Base-by-base conservation (phyloP, 2,329 filamentous ascomycete genomes). In the Ascocoryne sarcoides region DNA sequence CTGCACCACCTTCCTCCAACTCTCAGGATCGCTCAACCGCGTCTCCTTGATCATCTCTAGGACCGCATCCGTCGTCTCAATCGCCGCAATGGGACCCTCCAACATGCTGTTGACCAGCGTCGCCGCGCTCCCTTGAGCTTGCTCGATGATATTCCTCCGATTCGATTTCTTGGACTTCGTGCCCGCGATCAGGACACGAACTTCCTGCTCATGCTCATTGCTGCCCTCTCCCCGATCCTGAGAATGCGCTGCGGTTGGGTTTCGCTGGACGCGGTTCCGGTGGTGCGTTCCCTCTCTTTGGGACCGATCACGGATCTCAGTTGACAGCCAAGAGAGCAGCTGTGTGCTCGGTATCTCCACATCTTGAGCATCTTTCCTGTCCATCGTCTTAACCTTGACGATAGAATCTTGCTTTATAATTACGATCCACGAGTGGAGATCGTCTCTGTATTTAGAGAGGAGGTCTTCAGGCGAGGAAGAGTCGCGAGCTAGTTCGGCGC, bases 121-220 rank as follows among this genome's bases (percentile, higher is more conserved):
- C 20, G 75, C 70, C 4, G 69, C 70, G 48, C 67, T 70, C 42
- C 58, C 60, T 62, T 77, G 77, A 46, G 82, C 82, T 50, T 89
- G 83, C 59, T 94, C 86, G 35, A 95, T 80, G 36, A 96, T 87
- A 19, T 81, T 81, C 56, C 80, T 79, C 39, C 90, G 79, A 63
- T 95, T 95, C 48, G 83, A 84, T 66, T 95, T 96, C 64, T 95
- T 95, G 61, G 81, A 87, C 53, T 82, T 79, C 36, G 87, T 89
- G 42, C 85, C 82, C 1, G 84, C 78, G 4, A 88, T 74, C 3
- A 95, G 71, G n/a, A 96, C 82, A 45, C 84, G 81, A 33, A 96
- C 88, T 41, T 90, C 83, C 51, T 83, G 80, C 43, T 78, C 72
- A 40, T 70, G 65, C 32, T 75, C 66, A 39, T 51, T 52, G 4